Conservation (phyloP, 129 eudicot species). For the Flaveria bidentis region DNA sequence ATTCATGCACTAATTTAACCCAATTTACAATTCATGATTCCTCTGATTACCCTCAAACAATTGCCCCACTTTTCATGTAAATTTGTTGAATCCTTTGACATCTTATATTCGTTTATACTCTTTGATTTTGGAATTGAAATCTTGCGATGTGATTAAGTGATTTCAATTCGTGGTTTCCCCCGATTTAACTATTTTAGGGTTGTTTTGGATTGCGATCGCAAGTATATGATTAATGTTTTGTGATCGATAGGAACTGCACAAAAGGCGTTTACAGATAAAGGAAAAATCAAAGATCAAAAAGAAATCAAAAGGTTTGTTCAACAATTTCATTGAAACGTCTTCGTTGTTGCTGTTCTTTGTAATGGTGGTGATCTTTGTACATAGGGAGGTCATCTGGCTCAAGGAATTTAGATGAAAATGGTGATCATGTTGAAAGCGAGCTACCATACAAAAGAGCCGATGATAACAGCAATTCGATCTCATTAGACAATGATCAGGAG, state of each 20-base stretch:
- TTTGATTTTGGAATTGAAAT: neutral
- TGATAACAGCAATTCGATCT: constrained; percentile 23
- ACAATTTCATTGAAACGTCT: neutral
- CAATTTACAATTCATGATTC: neutral
- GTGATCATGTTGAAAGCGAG: constrained; percentile 25
- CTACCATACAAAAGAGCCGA: constrained; percentile 13
- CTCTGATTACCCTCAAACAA: no score
- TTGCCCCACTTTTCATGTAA: no score
- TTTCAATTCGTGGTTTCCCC: neutral
- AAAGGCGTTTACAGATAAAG: constrained; percentile 75
- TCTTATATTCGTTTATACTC: neutral
- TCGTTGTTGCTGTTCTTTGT: neutral
- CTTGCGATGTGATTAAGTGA: neutral
- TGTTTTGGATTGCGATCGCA: no score
- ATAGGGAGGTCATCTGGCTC: constrained; percentile 36
- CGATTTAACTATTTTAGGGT: no score
- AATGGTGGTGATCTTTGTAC: constrained; percentile 1
- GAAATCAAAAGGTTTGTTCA: constrained; percentile 55
- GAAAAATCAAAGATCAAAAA: constrained; percentile 51
- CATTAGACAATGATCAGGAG: constrained; percentile 18
- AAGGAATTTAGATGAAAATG: constrained; percentile 31
- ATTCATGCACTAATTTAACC: neutral
- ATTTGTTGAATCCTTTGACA: neutral
- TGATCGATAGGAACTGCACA: constrained; percentile 66
- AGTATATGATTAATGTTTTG: neutral